Evolutionary conservation across 768 basidiomycete genomes (phyloP).

Genomic region (Rickenella mellea): DNA sequence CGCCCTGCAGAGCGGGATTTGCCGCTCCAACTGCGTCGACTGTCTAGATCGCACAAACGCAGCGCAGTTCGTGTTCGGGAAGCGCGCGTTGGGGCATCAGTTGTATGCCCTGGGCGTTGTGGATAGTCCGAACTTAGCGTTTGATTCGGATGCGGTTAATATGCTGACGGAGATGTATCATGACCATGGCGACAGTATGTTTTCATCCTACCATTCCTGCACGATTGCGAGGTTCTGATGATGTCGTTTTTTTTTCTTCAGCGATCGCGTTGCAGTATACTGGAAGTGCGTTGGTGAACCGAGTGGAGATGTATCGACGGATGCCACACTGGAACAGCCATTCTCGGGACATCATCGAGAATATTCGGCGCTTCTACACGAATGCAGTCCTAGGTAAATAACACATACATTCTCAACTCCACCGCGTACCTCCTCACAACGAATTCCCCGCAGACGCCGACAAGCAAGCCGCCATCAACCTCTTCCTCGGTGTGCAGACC

Average conservation of each 20-base stretch:
- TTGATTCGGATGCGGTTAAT: slow-evolving; percentile 91
- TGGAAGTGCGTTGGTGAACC: slow-evolving; percentile 90
- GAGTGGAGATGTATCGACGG: slow-evolving; percentile 90
- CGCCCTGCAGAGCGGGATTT: slow-evolving; percentile 83
- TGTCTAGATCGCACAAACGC: slow-evolving; percentile 95
- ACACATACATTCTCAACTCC: not conserved
- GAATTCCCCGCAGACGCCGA: slow-evolving; percentile 69
- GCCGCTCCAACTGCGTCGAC: slow-evolving; percentile 93
- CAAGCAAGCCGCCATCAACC: slow-evolving; percentile 94
- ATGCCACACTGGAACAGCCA: slow-evolving; percentile 98
- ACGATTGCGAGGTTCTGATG: not conserved
- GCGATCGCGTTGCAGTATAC: slow-evolving; percentile 95
- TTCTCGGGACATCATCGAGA: slow-evolving; percentile 92
- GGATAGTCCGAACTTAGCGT: slow-evolving; percentile 63
- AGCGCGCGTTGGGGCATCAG: slow-evolving; percentile 90
- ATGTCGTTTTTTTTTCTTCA: slow-evolving; percentile 17
- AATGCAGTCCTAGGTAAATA: slow-evolving; percentile 78
- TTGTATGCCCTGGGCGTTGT: slow-evolving; percentile 90
- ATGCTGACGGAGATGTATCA: slow-evolving; percentile 99
- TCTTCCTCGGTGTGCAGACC: slow-evolving; percentile 76
- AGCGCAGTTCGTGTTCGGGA: slow-evolving; percentile 94
- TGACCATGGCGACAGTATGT: slow-evolving; percentile 89
- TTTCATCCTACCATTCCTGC: not conserved
- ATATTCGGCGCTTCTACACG: slow-evolving; percentile 88
- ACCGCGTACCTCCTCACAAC: not conserved